phyloP scores from a whole-genome alignment of 305 asterid species.

The Fraxinus angustifolia region DNA sequence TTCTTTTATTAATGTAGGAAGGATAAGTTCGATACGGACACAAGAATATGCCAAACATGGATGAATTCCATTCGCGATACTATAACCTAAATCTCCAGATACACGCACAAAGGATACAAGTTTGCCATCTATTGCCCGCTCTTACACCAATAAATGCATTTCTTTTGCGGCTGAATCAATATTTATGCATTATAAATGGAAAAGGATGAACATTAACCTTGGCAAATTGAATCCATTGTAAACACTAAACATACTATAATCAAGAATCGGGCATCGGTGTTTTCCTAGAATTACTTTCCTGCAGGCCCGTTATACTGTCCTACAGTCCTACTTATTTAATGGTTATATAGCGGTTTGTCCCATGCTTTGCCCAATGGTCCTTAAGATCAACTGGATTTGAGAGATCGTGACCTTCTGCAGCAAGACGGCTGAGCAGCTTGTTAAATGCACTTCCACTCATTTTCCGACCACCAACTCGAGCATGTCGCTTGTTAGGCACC shows the following conservation, averaged over 20 bases:
- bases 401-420: constrained; percentile 78
- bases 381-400: constrained; percentile 80
- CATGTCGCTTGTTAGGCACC: constrained; percentile 85
- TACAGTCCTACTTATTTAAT: constrained; percentile 47
- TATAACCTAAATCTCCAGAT: background rate
- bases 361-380: constrained; percentile 95
- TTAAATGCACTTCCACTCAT: constrained; percentile 95
- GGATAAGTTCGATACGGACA: background rate
- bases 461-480: constrained; percentile 87
- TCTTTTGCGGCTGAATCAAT: background rate
- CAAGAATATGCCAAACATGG: background rate
- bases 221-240: constrained; percentile 3
- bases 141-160: background rate
- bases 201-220: background rate
- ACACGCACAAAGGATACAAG: background rate
- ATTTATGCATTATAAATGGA: background rate
- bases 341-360: constrained; percentile 94
- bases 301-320: background rate
- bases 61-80: background rate
- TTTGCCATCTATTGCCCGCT: background rate
- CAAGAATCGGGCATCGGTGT: background rate
- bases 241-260: background rate
- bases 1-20: too few relatives aligned
- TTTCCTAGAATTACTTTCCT: background rate
- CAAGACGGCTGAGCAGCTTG: constrained; percentile 83